A percentile compares a stretch with the other conserved stretches of the same genome.
Evolutionary conservation across 2,329 filamentous ascomycete species (phyloP).

Genomic region (Alternaria burnsii): DNA sequence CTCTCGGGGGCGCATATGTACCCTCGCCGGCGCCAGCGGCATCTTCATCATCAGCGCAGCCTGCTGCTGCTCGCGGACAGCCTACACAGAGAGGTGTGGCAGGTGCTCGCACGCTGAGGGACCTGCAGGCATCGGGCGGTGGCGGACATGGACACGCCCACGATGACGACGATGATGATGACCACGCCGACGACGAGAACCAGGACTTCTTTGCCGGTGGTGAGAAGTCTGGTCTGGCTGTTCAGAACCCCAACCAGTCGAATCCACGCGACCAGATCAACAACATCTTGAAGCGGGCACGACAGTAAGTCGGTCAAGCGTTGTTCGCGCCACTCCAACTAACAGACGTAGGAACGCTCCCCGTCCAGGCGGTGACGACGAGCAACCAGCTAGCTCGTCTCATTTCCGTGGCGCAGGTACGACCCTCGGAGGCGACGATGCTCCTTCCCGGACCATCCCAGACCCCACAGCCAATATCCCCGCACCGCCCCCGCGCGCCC

Average conservation of each 20-base stretch:
- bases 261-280: slow-evolving; percentile 60
- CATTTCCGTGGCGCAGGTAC: slow-evolving; percentile 75
- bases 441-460: slow-evolving; percentile 72
- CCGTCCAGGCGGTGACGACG: slow-evolving; percentile 62
- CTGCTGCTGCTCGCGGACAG: slow-evolving; percentile 33
- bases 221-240: slow-evolving; percentile 80
- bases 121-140: slow-evolving; percentile 57
- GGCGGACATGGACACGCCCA: slow-evolving; percentile 56
- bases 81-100: slow-evolving; percentile 39
- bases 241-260: slow-evolving; percentile 68
- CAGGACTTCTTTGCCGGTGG: slow-evolving; percentile 82
- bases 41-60: slow-evolving; percentile 20
- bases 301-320: slow-evolving; percentile 45
- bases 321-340: slow-evolving; percentile 19
- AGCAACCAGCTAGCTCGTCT: slow-evolving; percentile 58
- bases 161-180: slow-evolving; percentile 63
- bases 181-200: slow-evolving; percentile 67
- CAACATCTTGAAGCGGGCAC: slow-evolving; percentile 59
- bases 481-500: slow-evolving; percentile 62
- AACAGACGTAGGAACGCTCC: slow-evolving; percentile 64
- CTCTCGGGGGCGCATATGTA: slow-evolving; percentile 48
- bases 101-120: slow-evolving; percentile 55
- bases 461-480: slow-evolving; percentile 60
- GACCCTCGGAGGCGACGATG: slow-evolving; percentile 80
- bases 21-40: slow-evolving; percentile 34